Base-by-base conservation (phyloP, 2,329 filamentous ascomycete species). In the Cladosporium austrohemisphaericum region DNA sequence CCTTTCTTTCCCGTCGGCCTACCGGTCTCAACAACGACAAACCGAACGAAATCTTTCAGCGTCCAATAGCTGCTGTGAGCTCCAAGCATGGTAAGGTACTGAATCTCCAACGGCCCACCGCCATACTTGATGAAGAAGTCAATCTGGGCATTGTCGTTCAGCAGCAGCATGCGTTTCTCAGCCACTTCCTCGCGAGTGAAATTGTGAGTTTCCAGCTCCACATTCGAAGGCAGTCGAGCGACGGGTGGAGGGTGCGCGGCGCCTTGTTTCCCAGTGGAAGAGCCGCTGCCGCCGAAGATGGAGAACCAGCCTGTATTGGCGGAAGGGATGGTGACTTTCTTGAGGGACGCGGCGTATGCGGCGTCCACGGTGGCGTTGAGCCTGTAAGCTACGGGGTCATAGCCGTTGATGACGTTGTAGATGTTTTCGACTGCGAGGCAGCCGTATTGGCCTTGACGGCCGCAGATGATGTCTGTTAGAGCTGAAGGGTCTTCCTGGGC, bases 91-190 rank as follows among this genome's bases (percentile, higher is more conserved):
- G 95, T 96, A 28, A 97, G 70, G 65, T 98, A 98, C 69, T 97
- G 91, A 19, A 96, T 90, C 68, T 95, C 93, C 28, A 98, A 73
- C 3, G 91, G 85, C 0, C 93, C 93, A 1, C 88, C 86, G 0
- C 89, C 87, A 6, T 88, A 90, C 41, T 83, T 83, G 41, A 98
- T 72, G 60, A 85, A 94, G 68, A 83, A 98, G 66, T 98, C 93
- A 32, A 98, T 84, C 69, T 98, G 93, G 0, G 91, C 92, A 57
- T 97, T 97, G 60, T 98, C 93, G 59, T 98, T 98, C 3, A 98
- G 79, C 6, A 95, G 68, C 53, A 83, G 85, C 56, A 91, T 90
- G 59, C 92, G 85, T 65, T 85, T 89, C 71, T 97, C 93, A 0
- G 91, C 92, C 46, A 95, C 80, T 61, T 96, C 91, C 67, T 97